phyloP scores from a whole-genome alignment of 2,329 filamentous ascomycete species.

The Colletotrichum chlorophyti region DNA sequence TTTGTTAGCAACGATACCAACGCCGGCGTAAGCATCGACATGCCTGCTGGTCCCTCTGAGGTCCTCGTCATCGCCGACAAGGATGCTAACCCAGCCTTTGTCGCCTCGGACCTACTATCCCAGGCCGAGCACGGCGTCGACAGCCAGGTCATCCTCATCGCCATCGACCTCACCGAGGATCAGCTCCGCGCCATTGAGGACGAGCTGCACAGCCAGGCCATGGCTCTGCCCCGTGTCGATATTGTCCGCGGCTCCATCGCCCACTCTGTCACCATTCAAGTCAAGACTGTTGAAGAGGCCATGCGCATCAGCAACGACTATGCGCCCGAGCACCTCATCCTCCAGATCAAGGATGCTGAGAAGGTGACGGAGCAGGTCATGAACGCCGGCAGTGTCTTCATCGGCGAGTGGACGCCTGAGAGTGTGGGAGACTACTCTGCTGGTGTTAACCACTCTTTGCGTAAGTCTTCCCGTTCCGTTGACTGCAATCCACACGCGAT shows the following conservation, averaged over 20 bases:
- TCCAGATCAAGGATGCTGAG: conserved; percentile 83
- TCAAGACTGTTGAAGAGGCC: conserved; percentile 74
- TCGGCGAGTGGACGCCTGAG: conserved; percentile 96
- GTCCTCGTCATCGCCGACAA: conserved; percentile 95
- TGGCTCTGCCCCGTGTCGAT: conserved; percentile 85
- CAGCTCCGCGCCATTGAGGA: conserved; percentile 86
- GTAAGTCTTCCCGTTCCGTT: conserved; percentile 63
- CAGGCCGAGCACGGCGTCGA: conserved; percentile 98
- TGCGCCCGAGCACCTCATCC: conserved; percentile 93
- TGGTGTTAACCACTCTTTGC: conserved; percentile 95
- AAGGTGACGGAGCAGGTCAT: conserved; percentile 78
- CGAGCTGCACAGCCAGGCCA: conserved; percentile 87
- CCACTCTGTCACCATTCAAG: conserved; percentile 88
- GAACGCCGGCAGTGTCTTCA: conserved; percentile 95
- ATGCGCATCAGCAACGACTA: conserved; percentile 90
- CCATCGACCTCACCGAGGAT: conserved; percentile 76
- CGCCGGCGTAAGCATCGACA: conserved; percentile 94
- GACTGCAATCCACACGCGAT: not conserved
- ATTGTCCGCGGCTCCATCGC: conserved; percentile 90
- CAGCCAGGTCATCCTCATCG: conserved; percentile 92
- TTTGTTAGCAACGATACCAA: conserved; percentile 96
- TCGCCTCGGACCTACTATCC: conserved; percentile 91
- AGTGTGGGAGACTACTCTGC: conserved; percentile 98
- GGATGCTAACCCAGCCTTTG: conserved; percentile 88
- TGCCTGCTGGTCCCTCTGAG: conserved; percentile 96